Evolutionary conservation across 2,329 filamentous ascomycete species (phyloP).

Genomic region (Aspergillus sp.): DNA sequence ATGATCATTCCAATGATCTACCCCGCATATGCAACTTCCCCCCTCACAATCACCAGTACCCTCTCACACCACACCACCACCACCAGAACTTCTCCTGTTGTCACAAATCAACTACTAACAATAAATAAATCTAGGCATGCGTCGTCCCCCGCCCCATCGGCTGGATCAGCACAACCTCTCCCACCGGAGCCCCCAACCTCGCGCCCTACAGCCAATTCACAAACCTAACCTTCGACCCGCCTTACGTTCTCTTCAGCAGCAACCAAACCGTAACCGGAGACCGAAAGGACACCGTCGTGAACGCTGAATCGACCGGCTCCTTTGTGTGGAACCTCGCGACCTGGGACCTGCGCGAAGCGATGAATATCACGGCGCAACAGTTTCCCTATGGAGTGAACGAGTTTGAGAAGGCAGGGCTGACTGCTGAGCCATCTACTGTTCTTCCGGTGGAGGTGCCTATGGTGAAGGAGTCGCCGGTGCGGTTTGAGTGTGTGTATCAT

Average conservation of each 20-base stretch:
- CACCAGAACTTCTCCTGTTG: too few species aligned
- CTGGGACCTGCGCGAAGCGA: slow-evolving; percentile 55
- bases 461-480: slow-evolving; percentile 56
- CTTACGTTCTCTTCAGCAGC: slow-evolving; percentile 63
- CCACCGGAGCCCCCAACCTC: slow-evolving; percentile 53
- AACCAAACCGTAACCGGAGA: slow-evolving; percentile 53
- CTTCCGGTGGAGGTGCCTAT: slow-evolving; percentile 50
- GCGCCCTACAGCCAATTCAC: slow-evolving; percentile 65
- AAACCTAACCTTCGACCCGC: slow-evolving; percentile 64
- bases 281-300: slow-evolving; percentile 60
- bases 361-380: slow-evolving; percentile 58
- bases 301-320: slow-evolving; percentile 57
- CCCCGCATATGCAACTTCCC: too few species aligned
- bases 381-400: slow-evolving; percentile 55
- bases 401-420: slow-evolving; percentile 53
- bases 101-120: slow-evolving; percentile 13
- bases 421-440: slow-evolving; percentile 46
- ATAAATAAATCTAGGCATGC: slow-evolving; percentile 45
- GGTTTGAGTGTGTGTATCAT: slow-evolving; percentile 62
- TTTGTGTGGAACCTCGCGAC: slow-evolving; percentile 65
- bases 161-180: slow-evolving; percentile 62
- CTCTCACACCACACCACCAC: background rate
- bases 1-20: too few species aligned
- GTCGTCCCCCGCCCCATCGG: slow-evolving; percentile 64
- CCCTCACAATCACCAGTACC: background rate